phyloP scores from a whole-genome alignment of 2,329 filamentous ascomycete genomes.

The Phaeophleospora eucalypticola region DNA sequence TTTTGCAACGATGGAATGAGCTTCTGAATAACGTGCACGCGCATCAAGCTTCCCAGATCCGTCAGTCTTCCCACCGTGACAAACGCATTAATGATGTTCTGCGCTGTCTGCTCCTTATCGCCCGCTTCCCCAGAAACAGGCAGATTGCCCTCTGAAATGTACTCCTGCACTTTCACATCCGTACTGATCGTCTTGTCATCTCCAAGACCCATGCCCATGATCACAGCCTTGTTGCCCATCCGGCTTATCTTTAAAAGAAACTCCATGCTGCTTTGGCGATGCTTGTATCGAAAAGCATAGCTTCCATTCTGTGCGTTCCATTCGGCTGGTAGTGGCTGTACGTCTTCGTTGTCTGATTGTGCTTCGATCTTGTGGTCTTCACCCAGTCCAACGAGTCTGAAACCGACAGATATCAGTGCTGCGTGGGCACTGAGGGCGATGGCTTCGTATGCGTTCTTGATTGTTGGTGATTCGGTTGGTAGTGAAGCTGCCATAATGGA shows the following conservation, averaged over 20 bases:
- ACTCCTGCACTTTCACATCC: conserved; percentile 71
- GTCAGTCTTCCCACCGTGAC: conserved; percentile 66
- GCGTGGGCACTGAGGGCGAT: conserved; percentile 80
- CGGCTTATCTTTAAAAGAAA: conserved; percentile 79
- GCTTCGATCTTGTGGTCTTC: conserved; percentile 66
- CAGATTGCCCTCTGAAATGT: conserved; percentile 60
- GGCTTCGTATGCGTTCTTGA: conserved; percentile 73
- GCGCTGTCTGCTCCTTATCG: conserved; percentile 39
- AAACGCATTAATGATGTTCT: conserved; percentile 58
- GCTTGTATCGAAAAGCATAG: conserved; percentile 81
- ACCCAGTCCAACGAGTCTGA: conserved; percentile 75
- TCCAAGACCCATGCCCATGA: conserved; percentile 72
- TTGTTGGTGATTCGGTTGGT: conserved; percentile 37
- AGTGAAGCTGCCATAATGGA: conserved; percentile 43
- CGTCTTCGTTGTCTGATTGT: conserved; percentile 38
- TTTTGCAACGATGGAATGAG: conserved; percentile 73
- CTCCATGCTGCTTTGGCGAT: conserved; percentile 77
- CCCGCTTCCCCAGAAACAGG: conserved; percentile 38
- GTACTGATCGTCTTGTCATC: conserved; percentile 77
- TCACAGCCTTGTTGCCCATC: conserved; percentile 76
- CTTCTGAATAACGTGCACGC: conserved; percentile 77
- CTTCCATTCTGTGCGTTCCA: conserved; percentile 74
- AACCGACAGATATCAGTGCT: conserved; percentile 74
- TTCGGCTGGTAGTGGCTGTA: conserved; percentile 62
- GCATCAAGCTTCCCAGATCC: conserved; percentile 67